Base-by-base conservation (phyloP, 2,329 filamentous ascomycete genomes). In the Magnaporthiopsis incrustans region DNA sequence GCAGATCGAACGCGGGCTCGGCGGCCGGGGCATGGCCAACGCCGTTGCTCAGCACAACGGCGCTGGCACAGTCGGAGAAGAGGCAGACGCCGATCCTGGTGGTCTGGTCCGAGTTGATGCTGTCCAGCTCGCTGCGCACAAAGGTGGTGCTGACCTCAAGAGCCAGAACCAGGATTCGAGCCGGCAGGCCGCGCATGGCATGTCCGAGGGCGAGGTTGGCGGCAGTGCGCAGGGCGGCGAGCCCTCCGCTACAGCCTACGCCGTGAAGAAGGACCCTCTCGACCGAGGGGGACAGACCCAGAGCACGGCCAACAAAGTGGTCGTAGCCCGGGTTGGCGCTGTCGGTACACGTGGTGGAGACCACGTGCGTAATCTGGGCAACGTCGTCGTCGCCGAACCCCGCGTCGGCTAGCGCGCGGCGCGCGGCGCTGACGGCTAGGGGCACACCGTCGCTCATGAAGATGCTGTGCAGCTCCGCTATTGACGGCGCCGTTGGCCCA, bases 1-100 rank as follows among this genome's bases (percentile, higher is more conserved):
- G 76, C 30, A 90, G 73, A 33, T 87, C 82, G 69, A 88, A 89
- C 10, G 84, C 70, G 0, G 81, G 77, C 57, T 75, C 74, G 7
- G 73, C 71, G 1, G 73, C 68, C 35, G 75, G 25, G 25, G 26
- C 22, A 2, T 44, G 18, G 1, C 82, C 86, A 63, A 89, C 75
- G 0, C 81, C 82, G 69, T 91, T 91, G 70, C 85, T 87, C 44
- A 91, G 70, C 1, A 91, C 77, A 33, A 85, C 73, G 0, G 87
- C 85, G 64, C 86, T 87, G n/a, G 85, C 88, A 67, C 85, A 89
- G 72, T 91, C 88, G 26, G 86, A 89, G 72, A 91, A 91, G 2
- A 91, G 74, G 18, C 83, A 84, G 1, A 85, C 79, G 2, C 87
- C 88, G 68, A 91, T 89, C 38, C 87, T 79, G 14, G 86, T 83